Evolutionary conservation across 192 early-diverging fungal species (phyloP).

Genomic region (Jimgerdemannia lactiflua): DNA sequence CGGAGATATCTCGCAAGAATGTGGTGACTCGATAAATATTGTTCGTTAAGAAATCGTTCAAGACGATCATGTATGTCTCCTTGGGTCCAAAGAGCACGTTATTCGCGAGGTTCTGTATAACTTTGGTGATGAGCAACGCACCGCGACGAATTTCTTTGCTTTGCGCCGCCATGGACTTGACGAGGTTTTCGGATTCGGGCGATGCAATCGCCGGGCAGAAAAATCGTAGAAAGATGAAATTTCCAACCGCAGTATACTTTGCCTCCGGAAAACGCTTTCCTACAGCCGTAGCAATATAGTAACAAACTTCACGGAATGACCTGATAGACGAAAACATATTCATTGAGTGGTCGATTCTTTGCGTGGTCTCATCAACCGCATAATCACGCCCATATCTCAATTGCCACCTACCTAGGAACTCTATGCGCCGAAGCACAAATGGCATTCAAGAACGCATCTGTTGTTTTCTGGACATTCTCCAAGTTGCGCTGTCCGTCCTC

Average conservation of each 20-base stretch:
- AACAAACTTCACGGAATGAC: conserved; percentile 78
- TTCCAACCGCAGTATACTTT: conserved; percentile 85
- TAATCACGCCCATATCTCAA: neutral
- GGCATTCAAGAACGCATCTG: conserved; percentile 77
- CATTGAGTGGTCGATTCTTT: too few relatives aligned
- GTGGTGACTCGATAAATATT: conserved; percentile 79
- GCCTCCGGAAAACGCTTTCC: conserved; percentile 81
- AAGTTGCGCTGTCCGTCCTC: conserved; percentile 73
- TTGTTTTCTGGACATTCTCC: conserved; percentile 74
- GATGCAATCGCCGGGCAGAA: conserved; percentile 94
- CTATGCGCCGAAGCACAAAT: conserved; percentile 71
- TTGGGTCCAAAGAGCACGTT: conserved; percentile 94
- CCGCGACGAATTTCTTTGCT: conserved; percentile 80
- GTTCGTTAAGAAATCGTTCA: conserved; percentile 85
- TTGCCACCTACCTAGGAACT: conserved; percentile 54
- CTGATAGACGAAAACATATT: conserved; percentile 12
- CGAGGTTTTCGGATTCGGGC: conserved; percentile 80
- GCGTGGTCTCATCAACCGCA: too few relatives aligned
- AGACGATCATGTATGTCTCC: conserved; percentile 89
- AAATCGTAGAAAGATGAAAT: conserved; percentile 95
- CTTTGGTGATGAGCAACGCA: conserved; percentile 87
- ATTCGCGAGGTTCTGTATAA: conserved; percentile 96
- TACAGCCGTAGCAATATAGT: conserved; percentile 74
- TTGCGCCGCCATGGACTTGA: conserved; percentile 52
- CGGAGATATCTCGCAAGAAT: conserved; percentile 81